Evolutionary conservation across 345 rosid species (phyloP).

Genomic region (Pistacia atlantica): DNA sequence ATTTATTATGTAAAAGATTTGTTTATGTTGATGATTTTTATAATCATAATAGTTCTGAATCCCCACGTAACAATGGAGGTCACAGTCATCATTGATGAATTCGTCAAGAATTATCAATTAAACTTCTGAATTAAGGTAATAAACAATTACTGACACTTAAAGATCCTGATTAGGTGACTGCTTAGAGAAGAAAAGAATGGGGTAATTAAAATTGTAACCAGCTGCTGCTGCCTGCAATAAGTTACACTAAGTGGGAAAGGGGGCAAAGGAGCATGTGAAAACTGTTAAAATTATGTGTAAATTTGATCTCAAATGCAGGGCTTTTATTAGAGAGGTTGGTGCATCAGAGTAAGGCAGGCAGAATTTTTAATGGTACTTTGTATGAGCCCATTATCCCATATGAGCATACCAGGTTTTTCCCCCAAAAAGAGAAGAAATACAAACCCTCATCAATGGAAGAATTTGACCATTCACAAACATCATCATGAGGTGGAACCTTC

Average conservation of each 20-base stretch:
- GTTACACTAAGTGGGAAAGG: not conserved
- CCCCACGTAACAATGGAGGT: too few relatives aligned
- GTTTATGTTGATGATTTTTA: too few relatives aligned
- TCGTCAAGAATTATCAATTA: too few relatives aligned
- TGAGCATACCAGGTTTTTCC: not conserved
- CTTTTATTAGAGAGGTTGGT: not conserved
- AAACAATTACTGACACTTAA: too few relatives aligned
- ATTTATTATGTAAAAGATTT: too few relatives aligned
- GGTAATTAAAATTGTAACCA: too few relatives aligned
- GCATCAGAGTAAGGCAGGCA: not conserved
- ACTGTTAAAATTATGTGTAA: not conserved
- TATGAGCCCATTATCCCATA: not conserved
- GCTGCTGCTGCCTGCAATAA: too few relatives aligned
- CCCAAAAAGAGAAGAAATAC: not conserved
- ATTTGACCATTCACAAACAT: conserved; percentile 20
- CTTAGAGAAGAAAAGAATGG: too few relatives aligned
- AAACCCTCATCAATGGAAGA: conserved; percentile 13
- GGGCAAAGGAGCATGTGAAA: not conserved
- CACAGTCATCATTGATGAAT: too few relatives aligned
- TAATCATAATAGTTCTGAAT: too few relatives aligned
- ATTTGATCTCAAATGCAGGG: not conserved
- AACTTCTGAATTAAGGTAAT: too few relatives aligned
- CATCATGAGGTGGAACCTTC: conserved; percentile 29
- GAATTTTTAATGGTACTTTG: not conserved
- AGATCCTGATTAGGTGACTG: too few relatives aligned